Conservation (phyloP, 768 basidiomycete genomes). For the Leucocoprinus sp. region DNA sequence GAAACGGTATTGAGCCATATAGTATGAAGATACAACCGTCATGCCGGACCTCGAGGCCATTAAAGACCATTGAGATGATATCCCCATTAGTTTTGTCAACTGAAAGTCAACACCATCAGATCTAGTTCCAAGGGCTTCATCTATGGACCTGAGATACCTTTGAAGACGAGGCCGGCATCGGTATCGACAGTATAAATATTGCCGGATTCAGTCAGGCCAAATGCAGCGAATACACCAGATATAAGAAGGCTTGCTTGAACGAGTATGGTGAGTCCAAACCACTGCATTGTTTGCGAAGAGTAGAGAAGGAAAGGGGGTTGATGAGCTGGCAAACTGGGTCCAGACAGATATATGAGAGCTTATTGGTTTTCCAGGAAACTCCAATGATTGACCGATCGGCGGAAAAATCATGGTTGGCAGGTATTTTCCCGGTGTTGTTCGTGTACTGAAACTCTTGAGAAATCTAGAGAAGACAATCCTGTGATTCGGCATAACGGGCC, state of each 20-base stretch:
- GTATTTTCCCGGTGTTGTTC: not conserved
- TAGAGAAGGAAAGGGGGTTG: not conserved
- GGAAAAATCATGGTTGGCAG: not conserved
- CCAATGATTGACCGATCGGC: not conserved
- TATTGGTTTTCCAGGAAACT: not conserved
- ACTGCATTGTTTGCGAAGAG: conserved; percentile 1
- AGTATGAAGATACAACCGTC: not conserved
- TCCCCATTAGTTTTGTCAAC: conserved; percentile 26
- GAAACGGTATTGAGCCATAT: not conserved
- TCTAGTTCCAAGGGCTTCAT: not conserved
- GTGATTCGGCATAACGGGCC: too few relatives aligned
- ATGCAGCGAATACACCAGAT: conserved; percentile 12
- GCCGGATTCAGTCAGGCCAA: conserved; percentile 25
- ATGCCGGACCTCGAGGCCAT: conserved; percentile 23
- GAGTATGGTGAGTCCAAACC: not conserved
- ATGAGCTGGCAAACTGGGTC: not conserved
- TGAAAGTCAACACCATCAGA: conserved; percentile 4
- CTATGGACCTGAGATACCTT: conserved; percentile 16
- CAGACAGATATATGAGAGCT: too few relatives aligned
- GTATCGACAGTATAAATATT: conserved; percentile 24
- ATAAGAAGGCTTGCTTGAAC: conserved; percentile 2
- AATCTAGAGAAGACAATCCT: too few relatives aligned
- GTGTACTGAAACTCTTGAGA: not conserved
- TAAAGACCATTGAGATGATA: conserved; percentile 28
- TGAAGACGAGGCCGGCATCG: conserved; percentile 25